phyloP scores from a whole-genome alignment of 495 filamentous ascomycete genomes.

The Talaromyces proteolyticus region DNA sequence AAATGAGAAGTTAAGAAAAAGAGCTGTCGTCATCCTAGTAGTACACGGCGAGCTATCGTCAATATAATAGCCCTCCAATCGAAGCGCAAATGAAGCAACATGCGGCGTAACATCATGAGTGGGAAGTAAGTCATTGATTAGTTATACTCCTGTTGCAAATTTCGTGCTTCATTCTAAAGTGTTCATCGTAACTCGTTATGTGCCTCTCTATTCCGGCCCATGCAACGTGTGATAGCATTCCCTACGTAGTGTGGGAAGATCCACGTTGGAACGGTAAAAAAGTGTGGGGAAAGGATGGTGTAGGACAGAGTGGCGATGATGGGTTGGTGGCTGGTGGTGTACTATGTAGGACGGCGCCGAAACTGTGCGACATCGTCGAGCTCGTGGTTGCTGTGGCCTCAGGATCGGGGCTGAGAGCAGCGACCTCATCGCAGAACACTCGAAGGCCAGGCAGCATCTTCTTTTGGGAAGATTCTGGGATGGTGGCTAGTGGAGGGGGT shows the following conservation, averaged over 20 bases:
- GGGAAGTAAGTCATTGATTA: no score
- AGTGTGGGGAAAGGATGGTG: slow-evolving; percentile 16
- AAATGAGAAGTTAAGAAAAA: background rate
- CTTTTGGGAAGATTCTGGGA: slow-evolving; percentile 28
- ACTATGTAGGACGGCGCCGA: slow-evolving; percentile 24
- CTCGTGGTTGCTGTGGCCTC: slow-evolving; percentile 10
- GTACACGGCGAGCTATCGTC: background rate
- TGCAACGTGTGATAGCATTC: no score
- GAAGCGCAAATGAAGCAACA: slow-evolving; percentile 2
- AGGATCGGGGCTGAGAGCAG: slow-evolving; percentile 15
- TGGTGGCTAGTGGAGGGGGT: slow-evolving; percentile 19
- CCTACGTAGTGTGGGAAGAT: slow-evolving; percentile 25
- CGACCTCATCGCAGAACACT: slow-evolving; percentile 35
- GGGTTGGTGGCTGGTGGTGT: slow-evolving; percentile 33
- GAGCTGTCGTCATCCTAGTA: slow-evolving; percentile 11
- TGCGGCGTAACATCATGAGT: background rate
- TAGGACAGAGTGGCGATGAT: slow-evolving; percentile 32
- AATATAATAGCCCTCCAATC: slow-evolving; percentile 7
- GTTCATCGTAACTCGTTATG: no score
- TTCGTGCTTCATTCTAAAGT: no score
- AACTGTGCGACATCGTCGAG: slow-evolving; percentile 7
- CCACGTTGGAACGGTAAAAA: slow-evolving; percentile 23
- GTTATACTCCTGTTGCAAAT: no score
- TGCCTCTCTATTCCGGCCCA: no score
- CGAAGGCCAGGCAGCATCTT: slow-evolving; percentile 31